Base-by-base conservation (phyloP, 2,329 filamentous ascomycete species). In the Ophioceras dolichostomum region DNA sequence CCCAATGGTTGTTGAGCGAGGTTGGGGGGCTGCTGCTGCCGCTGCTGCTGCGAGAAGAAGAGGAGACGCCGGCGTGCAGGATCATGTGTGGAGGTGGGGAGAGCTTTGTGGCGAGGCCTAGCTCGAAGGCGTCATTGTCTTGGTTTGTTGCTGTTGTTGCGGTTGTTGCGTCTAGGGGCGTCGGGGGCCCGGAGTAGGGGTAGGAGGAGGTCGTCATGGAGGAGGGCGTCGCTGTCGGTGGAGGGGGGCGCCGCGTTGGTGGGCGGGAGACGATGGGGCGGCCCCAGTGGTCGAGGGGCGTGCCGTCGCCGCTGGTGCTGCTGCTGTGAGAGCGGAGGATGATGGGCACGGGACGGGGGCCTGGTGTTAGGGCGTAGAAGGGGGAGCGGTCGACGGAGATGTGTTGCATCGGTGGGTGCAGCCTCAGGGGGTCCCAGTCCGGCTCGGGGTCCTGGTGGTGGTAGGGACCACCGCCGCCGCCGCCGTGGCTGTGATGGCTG, bases 381-480 rank as follows among this genome's bases (percentile, higher is more conserved):
- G 40, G 36, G 36, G 32, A 45, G 41, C 35, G 22, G 27, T 34
- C 39, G 12, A 36, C 39, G 12, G 35, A 32, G n/a, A n/a, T n/a
- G n/a, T n/a, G n/a, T n/a, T n/a, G n/a, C 21, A 45, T 40, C n/a
- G 52, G 36, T 3, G 53, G 55, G 45, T 59, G 53, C 32, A 55
- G 46, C n/a, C 54, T 49, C 24, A 59, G 47, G 9, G 55, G 51
- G 36, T 57, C 50, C 50, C 50, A 56, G 38, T 54, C 52, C 40
- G 28, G 22, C 9, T 22, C 13, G 19, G 29, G 21, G 16, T 19
- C n/a, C 36, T 28, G 32, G n/a, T 35, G 13, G 33, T n/a, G 22
- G n/a, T n/a, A n/a, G n/a, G n/a, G n/a, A n/a, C n/a, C n/a, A n/a
- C n/a, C n/a, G n/a, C n/a, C n/a, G n/a, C n/a, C n/a, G n/a, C n/a